These are phyloP conservation scores for Boechera retrofracta DNA, from an alignment of 345 rosid genomes.

Conservation along the genomic window DNA sequence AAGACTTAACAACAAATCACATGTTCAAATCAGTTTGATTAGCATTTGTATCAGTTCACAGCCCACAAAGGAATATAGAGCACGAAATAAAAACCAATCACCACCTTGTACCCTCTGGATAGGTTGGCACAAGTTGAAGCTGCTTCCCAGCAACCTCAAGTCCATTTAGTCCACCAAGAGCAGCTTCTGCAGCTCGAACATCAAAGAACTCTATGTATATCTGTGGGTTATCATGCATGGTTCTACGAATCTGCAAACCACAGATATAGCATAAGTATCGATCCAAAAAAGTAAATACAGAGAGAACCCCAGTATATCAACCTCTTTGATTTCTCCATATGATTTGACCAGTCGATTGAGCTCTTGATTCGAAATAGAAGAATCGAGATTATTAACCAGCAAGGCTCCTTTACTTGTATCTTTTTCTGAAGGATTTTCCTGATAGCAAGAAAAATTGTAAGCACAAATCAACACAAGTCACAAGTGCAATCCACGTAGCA, in stretches of 20 bases:
- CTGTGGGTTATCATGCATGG: slow-evolving; percentile 58
- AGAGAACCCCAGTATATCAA: slow-evolving; percentile 31
- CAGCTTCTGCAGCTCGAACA: slow-evolving; percentile 81
- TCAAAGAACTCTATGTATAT: slow-evolving; percentile 83
- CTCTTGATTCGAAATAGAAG: slow-evolving; percentile 66
- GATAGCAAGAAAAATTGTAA: slow-evolving; percentile 29
- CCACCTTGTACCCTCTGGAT: slow-evolving; percentile 59
- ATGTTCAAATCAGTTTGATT: slow-evolving; percentile 18
- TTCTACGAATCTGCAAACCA: slow-evolving; percentile 66
- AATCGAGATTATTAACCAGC: slow-evolving; percentile 62
- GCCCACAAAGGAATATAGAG: slow-evolving; percentile 22
- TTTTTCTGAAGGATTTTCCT: slow-evolving; percentile 64
- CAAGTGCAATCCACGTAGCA: slow-evolving; percentile 2
- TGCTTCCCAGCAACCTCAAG: slow-evolving; percentile 76
- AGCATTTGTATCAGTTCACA: slow-evolving; percentile 27
- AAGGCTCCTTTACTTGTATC: slow-evolving; percentile 65
- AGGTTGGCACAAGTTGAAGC: slow-evolving; percentile 68
- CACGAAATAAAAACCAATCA: slow-evolving; percentile 32
- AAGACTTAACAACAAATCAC: slow-evolving; percentile 25
- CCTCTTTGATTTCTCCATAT: slow-evolving; percentile 80
- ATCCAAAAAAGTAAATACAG: slow-evolving; percentile 4
- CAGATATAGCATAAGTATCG: slow-evolving; percentile 33
- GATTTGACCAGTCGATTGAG: slow-evolving; percentile 56
- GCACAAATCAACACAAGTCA: slow-evolving; percentile 28
- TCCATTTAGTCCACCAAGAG: slow-evolving; percentile 66